Evolutionary conservation across 2,329 filamentous ascomycete species (phyloP), one percentile per base, ranked within the genome.

Genomic region (Sporothrix phasma): DNA sequence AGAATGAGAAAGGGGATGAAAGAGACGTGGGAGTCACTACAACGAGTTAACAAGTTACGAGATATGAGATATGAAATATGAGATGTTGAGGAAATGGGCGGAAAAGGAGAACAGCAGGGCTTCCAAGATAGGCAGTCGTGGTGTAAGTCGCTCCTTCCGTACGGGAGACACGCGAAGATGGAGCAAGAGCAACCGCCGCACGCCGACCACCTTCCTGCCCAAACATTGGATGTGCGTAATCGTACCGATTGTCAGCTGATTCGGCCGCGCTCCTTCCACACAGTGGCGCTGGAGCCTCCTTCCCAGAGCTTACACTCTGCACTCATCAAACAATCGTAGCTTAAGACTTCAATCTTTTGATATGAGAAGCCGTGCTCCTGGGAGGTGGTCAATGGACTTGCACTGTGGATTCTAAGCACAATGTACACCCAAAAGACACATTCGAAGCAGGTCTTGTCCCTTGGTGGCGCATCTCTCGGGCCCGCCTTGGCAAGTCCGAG

Each of bases 101-200:
- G 34, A n/a, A 41, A 8, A 56, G 19, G 53, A 24, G 19, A 41
- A 39, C 13, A 17, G 17, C 13, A 10, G 13, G 22, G 13, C 10
- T 43, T 6, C 17, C 24, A 13, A 45, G 7, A 6, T 39, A 26
- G 53, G 31, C 26, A 22, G 49, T 31, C 6, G 26, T 15, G 51
- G 56, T 59, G 56, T 59, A 46, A 43, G 39, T 45, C 39, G 56
- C 56, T 59, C 37, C 56, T 59, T 59, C 39, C 56, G 39, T 46
- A 46, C 22, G 3, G 37, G 3, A 3, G 22, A 5, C 17, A 45
- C 31, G 10, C 22, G n/a, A 26, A 31, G 39, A 29, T 19, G 15
- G 24, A 31, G 11, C 53, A 24, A 26, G 22, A 31, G 15, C 47
- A 15, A 51, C 47, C 26, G 24, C 26, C 26, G 26, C 26, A 29